phyloP scores from a whole-genome alignment of 352 stramenopile species.

The Saprolegnia parasitica region DNA sequence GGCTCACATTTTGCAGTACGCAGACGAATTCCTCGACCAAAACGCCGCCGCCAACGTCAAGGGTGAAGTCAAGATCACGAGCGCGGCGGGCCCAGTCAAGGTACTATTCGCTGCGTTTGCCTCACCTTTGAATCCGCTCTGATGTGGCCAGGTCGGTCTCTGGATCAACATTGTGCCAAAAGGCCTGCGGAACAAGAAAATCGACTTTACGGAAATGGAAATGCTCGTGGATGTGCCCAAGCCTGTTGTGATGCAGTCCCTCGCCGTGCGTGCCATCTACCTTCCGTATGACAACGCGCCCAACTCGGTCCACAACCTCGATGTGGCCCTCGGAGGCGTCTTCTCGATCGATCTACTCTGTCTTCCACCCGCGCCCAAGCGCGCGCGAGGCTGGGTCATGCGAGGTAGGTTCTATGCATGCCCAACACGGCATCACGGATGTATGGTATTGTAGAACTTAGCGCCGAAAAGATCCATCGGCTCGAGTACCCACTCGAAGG shows the following conservation, averaged over 20 bases:
- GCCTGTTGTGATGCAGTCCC: constrained; percentile 67
- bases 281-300: constrained; percentile 53
- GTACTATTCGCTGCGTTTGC: not conserved
- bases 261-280: constrained; percentile 56
- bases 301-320: constrained; percentile 31
- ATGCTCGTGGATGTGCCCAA: constrained; percentile 71
- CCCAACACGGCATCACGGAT: constrained; percentile 29
- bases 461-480: constrained; percentile 39
- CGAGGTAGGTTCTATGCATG: constrained; percentile 45
- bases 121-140: constrained; percentile 26
- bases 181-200: constrained; percentile 65
- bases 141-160: constrained; percentile 47
- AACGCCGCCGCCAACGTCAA: constrained; percentile 27
- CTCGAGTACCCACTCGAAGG: constrained; percentile 72
- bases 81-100: constrained; percentile 23
- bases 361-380: constrained; percentile 62
- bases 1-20: constrained; percentile 63
- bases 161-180: constrained; percentile 76
- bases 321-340: constrained; percentile 56
- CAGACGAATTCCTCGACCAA: constrained; percentile 64
- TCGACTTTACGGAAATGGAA: constrained; percentile 66
- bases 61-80: constrained; percentile 66
- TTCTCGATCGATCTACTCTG: constrained; percentile 63
- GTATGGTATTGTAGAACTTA: constrained; percentile 14
- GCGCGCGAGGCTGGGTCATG: constrained; percentile 72